Evolutionary conservation across 495 filamentous ascomycete species (phyloP).

Genomic region (Amphirosellinia nigrospora): DNA sequence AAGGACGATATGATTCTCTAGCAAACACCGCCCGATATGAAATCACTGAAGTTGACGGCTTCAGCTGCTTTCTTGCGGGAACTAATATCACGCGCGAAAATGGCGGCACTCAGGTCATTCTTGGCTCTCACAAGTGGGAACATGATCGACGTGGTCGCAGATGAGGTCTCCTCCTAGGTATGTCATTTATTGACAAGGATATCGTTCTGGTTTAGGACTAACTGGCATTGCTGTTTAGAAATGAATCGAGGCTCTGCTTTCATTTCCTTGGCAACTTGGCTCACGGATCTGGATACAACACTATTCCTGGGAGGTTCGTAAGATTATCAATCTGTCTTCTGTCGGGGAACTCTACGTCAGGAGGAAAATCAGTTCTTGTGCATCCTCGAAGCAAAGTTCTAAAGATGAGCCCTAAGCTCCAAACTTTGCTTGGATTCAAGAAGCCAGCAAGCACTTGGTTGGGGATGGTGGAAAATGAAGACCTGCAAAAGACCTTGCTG

Average conservation of each 20-base stretch:
- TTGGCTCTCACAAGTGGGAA: constrained; percentile 47
- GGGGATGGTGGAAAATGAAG: constrained; percentile 19
- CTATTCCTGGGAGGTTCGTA: constrained; percentile 32
- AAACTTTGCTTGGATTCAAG: constrained; percentile 37
- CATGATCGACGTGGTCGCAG: constrained; percentile 27
- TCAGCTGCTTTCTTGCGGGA: constrained; percentile 33
- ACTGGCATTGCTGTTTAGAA: constrained; percentile 23
- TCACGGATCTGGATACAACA: constrained; percentile 47
- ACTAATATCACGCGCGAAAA: constrained; percentile 42
- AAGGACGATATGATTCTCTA: constrained; percentile 39
- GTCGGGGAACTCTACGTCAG: constrained; percentile 39
- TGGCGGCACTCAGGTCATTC: constrained; percentile 49
- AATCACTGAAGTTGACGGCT: constrained; percentile 25
- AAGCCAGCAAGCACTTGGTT: constrained; percentile 8
- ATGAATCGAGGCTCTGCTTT: constrained; percentile 43
- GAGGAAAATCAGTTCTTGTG: constrained; percentile 50
- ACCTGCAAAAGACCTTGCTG: constrained; percentile 13
- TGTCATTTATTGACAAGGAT: constrained; percentile 12
- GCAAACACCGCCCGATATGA: constrained; percentile 26
- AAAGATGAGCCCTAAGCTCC: constrained; percentile 38
- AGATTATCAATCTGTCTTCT: constrained; percentile 42
- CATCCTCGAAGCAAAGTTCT: constrained; percentile 40
- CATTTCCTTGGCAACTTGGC: constrained; percentile 41
- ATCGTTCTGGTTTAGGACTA: neutral
- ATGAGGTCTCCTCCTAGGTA: constrained; percentile 36